A percentile compares a stretch with the other conserved stretches of the same genome.
phyloP scores from a whole-genome alignment of 495 filamentous ascomycete species.

The Lophium mytilinum region DNA sequence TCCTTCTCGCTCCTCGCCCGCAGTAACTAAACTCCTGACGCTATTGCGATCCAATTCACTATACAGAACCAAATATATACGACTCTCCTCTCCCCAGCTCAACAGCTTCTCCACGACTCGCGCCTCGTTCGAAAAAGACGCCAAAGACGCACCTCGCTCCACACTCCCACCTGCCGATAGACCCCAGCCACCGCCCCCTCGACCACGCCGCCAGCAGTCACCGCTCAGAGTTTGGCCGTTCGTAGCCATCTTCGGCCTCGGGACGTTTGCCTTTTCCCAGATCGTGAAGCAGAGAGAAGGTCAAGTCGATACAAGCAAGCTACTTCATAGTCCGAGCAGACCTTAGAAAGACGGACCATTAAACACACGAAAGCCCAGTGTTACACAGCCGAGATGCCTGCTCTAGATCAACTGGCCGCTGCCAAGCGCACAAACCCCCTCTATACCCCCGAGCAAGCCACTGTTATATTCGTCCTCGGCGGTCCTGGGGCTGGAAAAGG shows the following conservation, averaged over 20 bases:
- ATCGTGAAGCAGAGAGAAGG: conserved; percentile 55
- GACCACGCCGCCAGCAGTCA: conserved; percentile 13
- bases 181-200: conserved; percentile 14
- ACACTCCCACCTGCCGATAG: conserved; percentile 6
- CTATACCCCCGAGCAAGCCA: conserved; percentile 71
- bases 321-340: conserved; percentile 17
- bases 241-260: conserved; percentile 48
- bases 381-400: conserved; percentile 29
- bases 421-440: conserved; percentile 53
- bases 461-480: conserved; percentile 81
- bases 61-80: too few relatives aligned
- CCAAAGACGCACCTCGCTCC: too few relatives aligned
- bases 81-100: not conserved
- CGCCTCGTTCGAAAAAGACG: not conserved
- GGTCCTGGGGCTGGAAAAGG: conserved; percentile 74
- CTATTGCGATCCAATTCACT: too few relatives aligned
- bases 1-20: too few relatives aligned
- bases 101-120: not conserved
- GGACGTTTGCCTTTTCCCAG: conserved; percentile 52
- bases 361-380: conserved; percentile 6
- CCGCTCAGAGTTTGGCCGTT: conserved; percentile 61
- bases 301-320: conserved; percentile 13
- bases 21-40: too few relatives aligned
- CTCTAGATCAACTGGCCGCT: conserved; percentile 43
- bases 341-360: conserved; percentile 21